Evolutionary conservation across 768 basidiomycete genomes (phyloP).

Genomic region (Russula sp.): DNA sequence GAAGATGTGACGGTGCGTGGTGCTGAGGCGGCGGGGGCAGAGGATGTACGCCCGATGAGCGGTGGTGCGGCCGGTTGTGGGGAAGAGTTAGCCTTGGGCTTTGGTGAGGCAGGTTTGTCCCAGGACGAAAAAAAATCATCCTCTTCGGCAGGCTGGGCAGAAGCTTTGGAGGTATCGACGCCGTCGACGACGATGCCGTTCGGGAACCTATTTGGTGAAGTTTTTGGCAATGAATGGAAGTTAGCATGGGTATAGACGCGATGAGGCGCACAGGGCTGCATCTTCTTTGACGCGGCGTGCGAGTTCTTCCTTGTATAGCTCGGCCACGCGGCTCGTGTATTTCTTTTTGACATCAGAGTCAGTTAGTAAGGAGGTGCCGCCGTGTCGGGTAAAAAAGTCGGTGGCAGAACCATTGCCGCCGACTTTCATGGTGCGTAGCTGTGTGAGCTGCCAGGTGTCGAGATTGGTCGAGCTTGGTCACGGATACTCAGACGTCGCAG

Average conservation of each 20-base stretch:
- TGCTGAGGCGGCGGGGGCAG: slow-evolving; percentile 35
- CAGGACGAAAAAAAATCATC: slow-evolving; percentile 97
- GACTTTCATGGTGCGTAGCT: slow-evolving; percentile 93
- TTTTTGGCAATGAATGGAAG: neutral
- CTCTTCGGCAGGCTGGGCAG: slow-evolving; percentile 40
- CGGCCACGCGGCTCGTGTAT: slow-evolving; percentile 77
- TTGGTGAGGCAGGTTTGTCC: slow-evolving; percentile 64
- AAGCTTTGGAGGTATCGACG: slow-evolving; percentile 39
- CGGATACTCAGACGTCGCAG: neutral
- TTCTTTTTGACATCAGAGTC: slow-evolving; percentile 82
- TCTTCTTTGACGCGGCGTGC: slow-evolving; percentile 76
- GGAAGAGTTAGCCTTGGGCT: slow-evolving; percentile 29
- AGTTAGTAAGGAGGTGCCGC: slow-evolving; percentile 59
- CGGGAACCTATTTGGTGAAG: slow-evolving; percentile 50
- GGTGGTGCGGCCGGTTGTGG: slow-evolving; percentile 15
- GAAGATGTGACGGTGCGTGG: slow-evolving; percentile 64
- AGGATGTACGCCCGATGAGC: slow-evolving; percentile 5
- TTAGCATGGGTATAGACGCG: neutral
- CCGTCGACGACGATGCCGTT: slow-evolving; percentile 78
- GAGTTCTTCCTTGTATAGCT: slow-evolving; percentile 89
- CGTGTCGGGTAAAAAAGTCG: slow-evolving; percentile 88
- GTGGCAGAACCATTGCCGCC: slow-evolving; percentile 84
- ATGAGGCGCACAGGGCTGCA: slow-evolving; percentile 42
- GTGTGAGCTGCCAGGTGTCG: slow-evolving; percentile 85
- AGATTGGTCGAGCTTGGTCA: slow-evolving; percentile 82